These are phyloP conservation scores for Penicillium longicatenatum DNA, from an alignment of 495 filamentous ascomycete species.

Conservation along the genomic window DNA sequence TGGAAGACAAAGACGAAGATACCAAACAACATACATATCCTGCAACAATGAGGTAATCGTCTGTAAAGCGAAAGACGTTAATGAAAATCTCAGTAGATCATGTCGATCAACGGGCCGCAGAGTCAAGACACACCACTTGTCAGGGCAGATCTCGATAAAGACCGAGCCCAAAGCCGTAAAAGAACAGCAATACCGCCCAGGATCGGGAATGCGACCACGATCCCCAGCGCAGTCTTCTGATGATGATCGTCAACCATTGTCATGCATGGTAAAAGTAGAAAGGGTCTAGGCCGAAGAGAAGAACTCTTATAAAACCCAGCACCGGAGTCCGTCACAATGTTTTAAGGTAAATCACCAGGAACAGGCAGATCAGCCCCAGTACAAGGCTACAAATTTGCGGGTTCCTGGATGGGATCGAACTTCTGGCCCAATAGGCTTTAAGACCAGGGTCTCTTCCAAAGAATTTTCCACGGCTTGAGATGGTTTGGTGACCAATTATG, in stretches of 20 bases:
- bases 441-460: neutral
- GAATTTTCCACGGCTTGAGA: neutral
- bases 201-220: constrained; percentile 50
- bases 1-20: neutral
- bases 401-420: neutral
- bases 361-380: neutral
- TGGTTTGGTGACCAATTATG: neutral
- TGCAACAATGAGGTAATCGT: constrained; percentile 26
- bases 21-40: constrained; percentile 21
- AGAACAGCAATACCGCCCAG: constrained; percentile 46
- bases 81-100: neutral
- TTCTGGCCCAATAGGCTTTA: neutral
- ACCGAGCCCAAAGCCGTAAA: constrained; percentile 46
- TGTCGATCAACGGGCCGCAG: constrained; percentile 14
- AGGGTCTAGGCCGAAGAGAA: neutral
- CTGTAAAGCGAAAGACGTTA: constrained; percentile 18
- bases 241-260: constrained; percentile 27
- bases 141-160: constrained; percentile 35
- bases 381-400: neutral
- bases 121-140: constrained; percentile 22
- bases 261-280: neutral
- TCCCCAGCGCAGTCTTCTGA: constrained; percentile 45
- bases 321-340: neutral
- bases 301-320: neutral
- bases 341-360: neutral